Evolutionary conservation across 2,329 filamentous ascomycete species (phyloP).

Genomic region (Aspergillus ustus): DNA sequence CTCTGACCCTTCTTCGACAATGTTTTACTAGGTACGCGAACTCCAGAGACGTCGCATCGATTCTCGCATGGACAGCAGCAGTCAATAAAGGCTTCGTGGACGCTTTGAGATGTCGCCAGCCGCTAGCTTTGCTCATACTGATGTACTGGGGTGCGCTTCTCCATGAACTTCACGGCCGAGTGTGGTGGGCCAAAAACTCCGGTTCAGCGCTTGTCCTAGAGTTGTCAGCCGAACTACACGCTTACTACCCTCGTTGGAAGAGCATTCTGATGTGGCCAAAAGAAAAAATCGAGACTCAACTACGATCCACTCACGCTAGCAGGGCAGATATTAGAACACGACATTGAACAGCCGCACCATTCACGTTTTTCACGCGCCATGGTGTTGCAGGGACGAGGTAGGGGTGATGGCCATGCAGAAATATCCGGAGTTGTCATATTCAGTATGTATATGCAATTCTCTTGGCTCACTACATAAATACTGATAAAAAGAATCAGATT

Average conservation of each 20-base stretch:
- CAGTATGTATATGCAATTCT: background rate
- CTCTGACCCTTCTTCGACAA: constrained; percentile 33
- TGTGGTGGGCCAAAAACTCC: constrained; percentile 43
- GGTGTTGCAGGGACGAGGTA: background rate
- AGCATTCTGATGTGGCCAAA: constrained; percentile 37
- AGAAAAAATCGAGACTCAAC: constrained; percentile 34
- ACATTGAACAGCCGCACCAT: background rate
- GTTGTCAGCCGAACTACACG: constrained; percentile 27
- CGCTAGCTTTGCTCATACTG: constrained; percentile 38
- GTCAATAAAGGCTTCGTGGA: constrained; percentile 40
- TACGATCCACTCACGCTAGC: background rate
- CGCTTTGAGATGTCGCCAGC: constrained; percentile 34
- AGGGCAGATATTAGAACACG: background rate
- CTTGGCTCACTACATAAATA: background rate
- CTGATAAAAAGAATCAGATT: background rate
- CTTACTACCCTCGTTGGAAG: constrained; percentile 30
- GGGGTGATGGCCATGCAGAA: background rate
- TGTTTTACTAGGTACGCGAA: constrained; percentile 34
- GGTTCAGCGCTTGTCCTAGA: constrained; percentile 37
- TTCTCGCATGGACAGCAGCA: constrained; percentile 40
- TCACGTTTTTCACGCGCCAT: too few relatives aligned
- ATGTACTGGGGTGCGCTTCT: constrained; percentile 44
- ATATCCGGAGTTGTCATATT: background rate
- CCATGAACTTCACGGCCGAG: constrained; percentile 34
- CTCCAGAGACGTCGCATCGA: constrained; percentile 33